Evolutionary conservation across 2,329 filamentous ascomycete genomes (phyloP).

Genomic region (Botryotinia narcissicola): DNA sequence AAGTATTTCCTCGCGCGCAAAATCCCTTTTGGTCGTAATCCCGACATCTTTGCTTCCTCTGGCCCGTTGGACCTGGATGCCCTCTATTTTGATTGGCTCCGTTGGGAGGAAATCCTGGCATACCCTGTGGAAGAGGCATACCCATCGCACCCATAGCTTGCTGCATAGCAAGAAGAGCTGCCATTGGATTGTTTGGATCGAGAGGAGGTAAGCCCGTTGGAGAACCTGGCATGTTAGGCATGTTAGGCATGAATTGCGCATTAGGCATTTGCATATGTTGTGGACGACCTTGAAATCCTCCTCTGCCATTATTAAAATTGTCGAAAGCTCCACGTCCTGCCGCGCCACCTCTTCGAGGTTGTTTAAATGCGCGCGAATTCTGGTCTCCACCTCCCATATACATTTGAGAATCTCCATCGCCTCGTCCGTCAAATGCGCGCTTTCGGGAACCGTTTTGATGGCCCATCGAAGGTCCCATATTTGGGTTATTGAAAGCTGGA

Average conservation of each 20-base stretch:
- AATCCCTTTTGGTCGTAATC: conserved; percentile 73
- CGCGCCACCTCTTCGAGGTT: conserved; percentile 52
- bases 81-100: conserved; percentile 17
- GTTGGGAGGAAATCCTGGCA: conserved; percentile 39
- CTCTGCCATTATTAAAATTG: conserved; percentile 37
- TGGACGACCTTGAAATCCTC: conserved; percentile 31
- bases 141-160: conserved; percentile 44
- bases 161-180: conserved; percentile 60
- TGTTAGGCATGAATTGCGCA: conserved; percentile 25
- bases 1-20: conserved; percentile 65
- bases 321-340: conserved; percentile 43
- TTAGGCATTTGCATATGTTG: conserved; percentile 28
- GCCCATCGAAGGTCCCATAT: conserved; percentile 29
- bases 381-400: conserved; percentile 34
- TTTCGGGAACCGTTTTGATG: conserved; percentile 45
- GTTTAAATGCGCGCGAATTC: conserved; percentile 55
- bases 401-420: conserved; percentile 42
- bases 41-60: conserved; percentile 51
- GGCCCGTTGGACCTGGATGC: conserved; percentile 15
- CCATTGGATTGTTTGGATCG: conserved; percentile 60
- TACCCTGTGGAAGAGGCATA: conserved; percentile 45
- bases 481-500: conserved; percentile 29
- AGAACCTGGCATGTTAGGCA: conserved; percentile 30
- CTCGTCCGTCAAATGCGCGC: conserved; percentile 52
- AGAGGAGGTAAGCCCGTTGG: conserved; percentile 46